Conservation (phyloP, 768 basidiomycete species). For the Tulasnella sp. region DNA sequence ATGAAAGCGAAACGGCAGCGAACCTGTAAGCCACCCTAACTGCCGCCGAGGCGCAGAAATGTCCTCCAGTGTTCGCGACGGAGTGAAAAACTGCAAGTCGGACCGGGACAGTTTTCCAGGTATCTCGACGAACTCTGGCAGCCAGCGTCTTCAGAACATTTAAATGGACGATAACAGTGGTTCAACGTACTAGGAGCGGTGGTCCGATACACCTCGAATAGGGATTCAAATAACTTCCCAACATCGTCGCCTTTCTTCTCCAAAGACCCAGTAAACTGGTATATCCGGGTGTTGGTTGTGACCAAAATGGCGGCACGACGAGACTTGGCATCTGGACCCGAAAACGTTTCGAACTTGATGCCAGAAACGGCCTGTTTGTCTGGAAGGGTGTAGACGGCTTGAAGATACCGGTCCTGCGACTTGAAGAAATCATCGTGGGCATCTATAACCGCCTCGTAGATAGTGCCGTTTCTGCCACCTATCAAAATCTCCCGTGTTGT, state of each 20-base stretch:
- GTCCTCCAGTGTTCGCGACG: constrained; percentile 36
- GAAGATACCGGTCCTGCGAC: constrained; percentile 68
- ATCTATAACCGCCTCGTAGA: constrained; percentile 82
- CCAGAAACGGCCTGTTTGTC: constrained; percentile 79
- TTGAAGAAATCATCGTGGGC: constrained; percentile 89
- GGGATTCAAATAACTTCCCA: constrained; percentile 49
- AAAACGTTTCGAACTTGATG: constrained; percentile 66
- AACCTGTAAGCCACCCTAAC: constrained; percentile 91
- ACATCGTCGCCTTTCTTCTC: constrained; percentile 65
- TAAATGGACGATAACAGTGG: constrained; percentile 12
- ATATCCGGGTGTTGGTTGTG: constrained; percentile 79
- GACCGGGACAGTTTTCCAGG: constrained; percentile 66
- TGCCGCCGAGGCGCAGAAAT: constrained; percentile 32
- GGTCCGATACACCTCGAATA: constrained; percentile 67
- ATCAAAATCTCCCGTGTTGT: constrained; percentile 79
- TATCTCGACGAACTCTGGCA: constrained; percentile 76
- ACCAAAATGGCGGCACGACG: constrained; percentile 52
- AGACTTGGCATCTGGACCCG: constrained; percentile 46
- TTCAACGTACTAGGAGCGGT: constrained; percentile 56
- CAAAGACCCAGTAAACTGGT: constrained; percentile 68
- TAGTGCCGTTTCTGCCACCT: constrained; percentile 69
- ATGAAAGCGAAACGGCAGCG: no score
- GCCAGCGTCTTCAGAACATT: constrained; percentile 20
- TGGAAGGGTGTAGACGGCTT: constrained; percentile 59
- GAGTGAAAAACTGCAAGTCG: constrained; percentile 68